A percentile compares a stretch with the other conserved stretches of the same genome.
Conservation (phyloP, 2,329 filamentous ascomycete genomes). For the Pseudogymnoascus sp. region DNA sequence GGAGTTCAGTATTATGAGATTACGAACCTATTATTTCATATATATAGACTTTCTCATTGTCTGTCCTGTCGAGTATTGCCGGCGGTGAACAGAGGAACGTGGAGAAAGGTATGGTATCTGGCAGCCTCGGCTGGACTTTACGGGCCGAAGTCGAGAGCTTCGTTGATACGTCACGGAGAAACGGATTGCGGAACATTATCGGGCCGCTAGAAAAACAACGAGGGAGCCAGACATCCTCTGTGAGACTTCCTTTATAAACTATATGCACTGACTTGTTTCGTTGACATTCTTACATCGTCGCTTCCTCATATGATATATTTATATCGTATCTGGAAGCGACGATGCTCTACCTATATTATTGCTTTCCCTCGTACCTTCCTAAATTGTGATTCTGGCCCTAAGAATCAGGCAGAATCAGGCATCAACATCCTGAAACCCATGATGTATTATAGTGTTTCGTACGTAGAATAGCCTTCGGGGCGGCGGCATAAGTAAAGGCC, state of each 20-base stretch:
- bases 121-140: conserved; percentile 5
- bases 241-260: not conserved
- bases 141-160: conserved; percentile 4
- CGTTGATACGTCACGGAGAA: conserved; percentile 1
- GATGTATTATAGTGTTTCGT: too few species aligned
- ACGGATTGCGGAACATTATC: not conserved
- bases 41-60: not conserved
- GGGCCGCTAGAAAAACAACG: not conserved
- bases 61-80: not conserved
- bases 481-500: too few species aligned
- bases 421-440: too few species aligned
- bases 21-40: not conserved
- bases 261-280: not conserved
- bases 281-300: not conserved
- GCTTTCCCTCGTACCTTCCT: not conserved
- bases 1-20: not conserved
- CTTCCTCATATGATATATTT: not conserved
- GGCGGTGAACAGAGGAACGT: conserved; percentile 4
- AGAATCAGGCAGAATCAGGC: too few species aligned
- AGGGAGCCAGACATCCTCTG: not conserved
- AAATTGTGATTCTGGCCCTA: too few species aligned
- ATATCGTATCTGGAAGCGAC: too few species aligned
- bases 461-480: too few species aligned
- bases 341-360: not conserved
- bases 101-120: conserved; percentile 5